These are phyloP conservation scores for Didymella arachidicola DNA, from an alignment of 2,329 filamentous ascomycete genomes.

Conservation along the genomic window DNA sequence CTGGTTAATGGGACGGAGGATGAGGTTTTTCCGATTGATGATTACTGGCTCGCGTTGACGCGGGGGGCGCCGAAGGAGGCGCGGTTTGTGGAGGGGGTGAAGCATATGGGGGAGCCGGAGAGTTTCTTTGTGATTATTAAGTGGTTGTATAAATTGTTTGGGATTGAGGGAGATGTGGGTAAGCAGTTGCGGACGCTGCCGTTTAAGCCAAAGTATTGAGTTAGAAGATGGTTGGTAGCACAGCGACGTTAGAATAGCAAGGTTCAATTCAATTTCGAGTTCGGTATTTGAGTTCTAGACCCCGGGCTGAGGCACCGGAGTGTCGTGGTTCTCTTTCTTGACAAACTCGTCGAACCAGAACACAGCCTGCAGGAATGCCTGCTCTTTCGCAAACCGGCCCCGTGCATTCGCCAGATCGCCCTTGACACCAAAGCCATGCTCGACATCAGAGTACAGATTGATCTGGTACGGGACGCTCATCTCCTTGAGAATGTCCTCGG, in stretches of 20 bases:
- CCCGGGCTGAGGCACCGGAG: neutral
- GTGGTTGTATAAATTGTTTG: conserved; percentile 60
- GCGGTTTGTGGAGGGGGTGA: conserved; percentile 53
- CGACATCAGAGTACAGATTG: conserved; percentile 73
- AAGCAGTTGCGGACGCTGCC: conserved; percentile 58
- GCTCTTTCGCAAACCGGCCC: conserved; percentile 77
- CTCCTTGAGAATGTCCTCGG: conserved; percentile 66
- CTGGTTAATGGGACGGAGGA: conserved; percentile 67
- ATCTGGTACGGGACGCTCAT: conserved; percentile 73
- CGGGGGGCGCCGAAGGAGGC: conserved; percentile 63
- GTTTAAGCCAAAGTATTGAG: conserved; percentile 56
- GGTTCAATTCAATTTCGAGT: neutral
- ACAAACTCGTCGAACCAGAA: conserved; percentile 76
- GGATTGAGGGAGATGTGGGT: conserved; percentile 52
- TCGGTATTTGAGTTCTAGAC: neutral
- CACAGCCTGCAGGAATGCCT: conserved; percentile 80
- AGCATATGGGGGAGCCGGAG: conserved; percentile 62
- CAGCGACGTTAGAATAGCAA: neutral
- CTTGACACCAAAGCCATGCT: conserved; percentile 79
- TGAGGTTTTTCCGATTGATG: conserved; percentile 69
- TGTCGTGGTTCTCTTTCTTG: conserved; percentile 39
- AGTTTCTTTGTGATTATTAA: conserved; percentile 58
- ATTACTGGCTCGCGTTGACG: conserved; percentile 63
- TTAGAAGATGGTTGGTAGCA: neutral
- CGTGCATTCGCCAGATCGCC: conserved; percentile 66